These are phyloP conservation scores for Aspergillus aculeatus DNA, from an alignment of 2,329 filamentous ascomycete species.

Conservation along the genomic window DNA sequence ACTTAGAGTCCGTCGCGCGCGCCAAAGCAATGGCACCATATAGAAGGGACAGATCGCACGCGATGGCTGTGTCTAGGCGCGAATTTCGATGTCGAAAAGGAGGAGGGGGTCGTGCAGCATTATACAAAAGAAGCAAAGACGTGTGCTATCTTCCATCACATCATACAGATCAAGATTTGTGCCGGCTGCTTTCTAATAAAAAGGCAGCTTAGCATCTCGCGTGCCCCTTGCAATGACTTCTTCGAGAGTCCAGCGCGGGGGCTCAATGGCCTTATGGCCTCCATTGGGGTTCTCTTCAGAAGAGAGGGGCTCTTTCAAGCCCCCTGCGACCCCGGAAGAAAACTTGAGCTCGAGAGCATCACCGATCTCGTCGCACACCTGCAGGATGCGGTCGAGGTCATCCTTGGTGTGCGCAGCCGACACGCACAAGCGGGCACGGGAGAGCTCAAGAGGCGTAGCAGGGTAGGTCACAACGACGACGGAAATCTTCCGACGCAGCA, in stretches of 20 bases:
- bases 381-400: constrained; percentile 80
- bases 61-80: background rate
- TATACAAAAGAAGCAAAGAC: background rate
- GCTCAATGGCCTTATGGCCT: constrained; percentile 51
- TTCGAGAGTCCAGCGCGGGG: constrained; percentile 76
- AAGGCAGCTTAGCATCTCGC: constrained; percentile 67
- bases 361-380: constrained; percentile 88
- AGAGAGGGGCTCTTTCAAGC: constrained; percentile 66
- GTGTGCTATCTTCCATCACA: background rate
- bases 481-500: constrained; percentile 93
- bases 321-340: constrained; percentile 85
- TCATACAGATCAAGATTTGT: background rate
- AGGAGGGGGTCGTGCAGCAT: background rate
- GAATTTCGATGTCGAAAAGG: background rate
- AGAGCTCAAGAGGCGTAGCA: constrained; percentile 87
- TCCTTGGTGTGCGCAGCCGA: constrained; percentile 95
- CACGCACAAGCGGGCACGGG: constrained; percentile 87
- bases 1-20: background rate
- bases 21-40: background rate
- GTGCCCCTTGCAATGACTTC: constrained; percentile 69
- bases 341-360: constrained; percentile 89
- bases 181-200: constrained; percentile 52
- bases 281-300: constrained; percentile 4
- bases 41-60: background rate
- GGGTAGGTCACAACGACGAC: constrained; percentile 95